Evolutionary conservation across 1,139 yeast species (phyloP).

Genomic region (Geotrichum citri-aurantii): DNA sequence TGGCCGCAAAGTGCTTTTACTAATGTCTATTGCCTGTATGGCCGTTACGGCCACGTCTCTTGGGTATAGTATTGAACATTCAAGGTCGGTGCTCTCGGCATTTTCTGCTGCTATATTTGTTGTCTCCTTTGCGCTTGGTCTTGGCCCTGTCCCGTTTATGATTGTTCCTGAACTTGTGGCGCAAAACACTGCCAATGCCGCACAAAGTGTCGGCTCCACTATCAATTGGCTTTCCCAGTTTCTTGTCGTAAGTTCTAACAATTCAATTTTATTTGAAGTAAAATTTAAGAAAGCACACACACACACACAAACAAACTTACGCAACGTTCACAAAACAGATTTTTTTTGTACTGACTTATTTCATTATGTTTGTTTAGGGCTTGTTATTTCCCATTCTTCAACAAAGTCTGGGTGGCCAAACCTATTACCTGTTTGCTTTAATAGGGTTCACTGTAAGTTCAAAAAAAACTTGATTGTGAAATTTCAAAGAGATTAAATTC

Average conservation of each 20-base stretch:
- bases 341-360: too few species aligned
- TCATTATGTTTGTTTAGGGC: constrained; percentile 40
- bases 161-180: constrained; percentile 87
- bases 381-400: constrained; percentile 71
- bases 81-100: constrained; percentile 51
- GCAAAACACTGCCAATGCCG: constrained; percentile 68
- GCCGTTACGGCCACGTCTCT: constrained; percentile 57
- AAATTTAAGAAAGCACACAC: too few species aligned
- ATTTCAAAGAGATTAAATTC: background rate
- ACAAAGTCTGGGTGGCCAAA: constrained; percentile 62
- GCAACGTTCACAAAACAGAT: too few species aligned
- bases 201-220: constrained; percentile 89
- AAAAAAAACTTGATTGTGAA: background rate
- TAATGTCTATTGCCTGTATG: constrained; percentile 65
- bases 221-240: constrained; percentile 91
- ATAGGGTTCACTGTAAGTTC: constrained; percentile 8
- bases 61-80: constrained; percentile 56
- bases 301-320: too few species aligned
- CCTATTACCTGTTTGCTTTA: constrained; percentile 67
- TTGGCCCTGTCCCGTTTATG: constrained; percentile 93
- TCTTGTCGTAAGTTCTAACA: constrained; percentile 26
- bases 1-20: constrained; percentile 72
- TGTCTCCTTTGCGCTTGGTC: constrained; percentile 78
- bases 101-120: constrained; percentile 67
- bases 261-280: too few species aligned